A percentile compares a stretch with the other conserved stretches of the same genome.
Conservation (phyloP, 352 stramenopile genomes). For the Aphanomyces invadans region DNA sequence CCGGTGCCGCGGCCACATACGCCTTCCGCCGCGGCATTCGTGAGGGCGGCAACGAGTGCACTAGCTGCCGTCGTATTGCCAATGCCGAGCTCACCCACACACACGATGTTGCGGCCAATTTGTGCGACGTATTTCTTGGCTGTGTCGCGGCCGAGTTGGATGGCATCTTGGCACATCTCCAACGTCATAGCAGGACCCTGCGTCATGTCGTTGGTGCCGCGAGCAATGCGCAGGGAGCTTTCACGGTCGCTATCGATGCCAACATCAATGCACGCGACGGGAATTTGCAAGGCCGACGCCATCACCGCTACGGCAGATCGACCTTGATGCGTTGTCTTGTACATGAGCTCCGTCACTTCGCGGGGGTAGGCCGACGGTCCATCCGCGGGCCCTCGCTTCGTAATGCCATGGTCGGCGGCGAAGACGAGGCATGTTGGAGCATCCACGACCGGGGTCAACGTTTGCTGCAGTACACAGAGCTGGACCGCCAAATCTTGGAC, state of each 20-base stretch:
- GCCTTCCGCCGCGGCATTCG: slow-evolving; percentile 25
- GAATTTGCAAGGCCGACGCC: slow-evolving; percentile 29
- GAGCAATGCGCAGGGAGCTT: slow-evolving; percentile 26
- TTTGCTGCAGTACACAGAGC: slow-evolving; percentile 38
- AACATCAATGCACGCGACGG: slow-evolving; percentile 40
- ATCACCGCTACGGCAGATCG: slow-evolving; percentile 43
- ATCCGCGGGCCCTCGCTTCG: slow-evolving; percentile 34
- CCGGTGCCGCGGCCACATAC: slow-evolving; percentile 29
- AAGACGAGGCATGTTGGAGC: slow-evolving; percentile 42
- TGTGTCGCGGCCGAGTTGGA: slow-evolving; percentile 30
- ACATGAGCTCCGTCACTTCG: slow-evolving; percentile 38
- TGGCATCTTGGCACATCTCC: slow-evolving; percentile 32
- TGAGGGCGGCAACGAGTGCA: slow-evolving; percentile 37
- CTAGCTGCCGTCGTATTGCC: slow-evolving; percentile 55
- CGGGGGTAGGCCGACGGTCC: slow-evolving; percentile 45
- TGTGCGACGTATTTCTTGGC: slow-evolving; percentile 25
- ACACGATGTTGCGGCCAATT: slow-evolving; percentile 27
- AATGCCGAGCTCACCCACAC: slow-evolving; percentile 66
- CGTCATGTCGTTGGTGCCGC: slow-evolving; percentile 46
- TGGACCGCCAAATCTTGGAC: slow-evolving; percentile 44
- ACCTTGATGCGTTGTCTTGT: slow-evolving; percentile 33
- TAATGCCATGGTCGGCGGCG: slow-evolving; percentile 50
- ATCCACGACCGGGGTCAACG: slow-evolving; percentile 26
- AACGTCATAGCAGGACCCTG: slow-evolving; percentile 37
- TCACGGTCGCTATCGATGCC: slow-evolving; percentile 33